These are phyloP conservation scores for Corymbia calophylla DNA, from an alignment of 441 rosid genomes.

Conservation along the genomic window DNA sequence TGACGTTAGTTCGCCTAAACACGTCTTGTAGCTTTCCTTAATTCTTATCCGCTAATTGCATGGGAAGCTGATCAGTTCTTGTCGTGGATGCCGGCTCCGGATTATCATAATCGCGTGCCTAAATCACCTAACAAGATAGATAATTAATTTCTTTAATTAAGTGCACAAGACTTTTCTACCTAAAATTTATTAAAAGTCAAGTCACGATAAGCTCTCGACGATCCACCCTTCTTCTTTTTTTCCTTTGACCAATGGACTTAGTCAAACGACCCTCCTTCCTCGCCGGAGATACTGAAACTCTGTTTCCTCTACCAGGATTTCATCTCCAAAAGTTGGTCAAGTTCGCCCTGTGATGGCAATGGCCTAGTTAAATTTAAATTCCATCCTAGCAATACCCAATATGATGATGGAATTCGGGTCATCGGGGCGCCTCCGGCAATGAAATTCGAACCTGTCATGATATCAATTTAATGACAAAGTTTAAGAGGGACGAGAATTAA, in stretches of 20 bases:
- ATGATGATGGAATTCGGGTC: background rate
- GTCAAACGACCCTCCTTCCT: background rate
- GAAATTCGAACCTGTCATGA: background rate
- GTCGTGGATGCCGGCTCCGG: background rate
- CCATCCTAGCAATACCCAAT: background rate
- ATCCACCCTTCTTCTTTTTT: background rate
- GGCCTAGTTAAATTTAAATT: background rate
- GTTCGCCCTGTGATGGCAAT: background rate
- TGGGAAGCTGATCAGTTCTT: background rate
- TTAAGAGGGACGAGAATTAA: background rate
- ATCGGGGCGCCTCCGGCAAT: background rate
- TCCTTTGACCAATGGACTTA: background rate
- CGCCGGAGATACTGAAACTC: background rate
- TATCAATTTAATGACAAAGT: background rate
- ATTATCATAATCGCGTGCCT: background rate
- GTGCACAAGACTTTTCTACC: background rate
- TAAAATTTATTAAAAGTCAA: background rate
- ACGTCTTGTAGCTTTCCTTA: background rate
- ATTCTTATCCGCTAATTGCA: background rate
- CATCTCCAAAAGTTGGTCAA: background rate
- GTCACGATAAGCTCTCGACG: background rate
- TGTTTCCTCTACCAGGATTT: background rate
- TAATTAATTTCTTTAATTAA: background rate
- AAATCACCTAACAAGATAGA: background rate
- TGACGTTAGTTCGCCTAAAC: background rate